A percentile compares a stretch with the other conserved stretches of the same genome.
Evolutionary conservation across 495 filamentous ascomycete genomes (phyloP).

Genomic region (Hypomontagnella submonticulosa): DNA sequence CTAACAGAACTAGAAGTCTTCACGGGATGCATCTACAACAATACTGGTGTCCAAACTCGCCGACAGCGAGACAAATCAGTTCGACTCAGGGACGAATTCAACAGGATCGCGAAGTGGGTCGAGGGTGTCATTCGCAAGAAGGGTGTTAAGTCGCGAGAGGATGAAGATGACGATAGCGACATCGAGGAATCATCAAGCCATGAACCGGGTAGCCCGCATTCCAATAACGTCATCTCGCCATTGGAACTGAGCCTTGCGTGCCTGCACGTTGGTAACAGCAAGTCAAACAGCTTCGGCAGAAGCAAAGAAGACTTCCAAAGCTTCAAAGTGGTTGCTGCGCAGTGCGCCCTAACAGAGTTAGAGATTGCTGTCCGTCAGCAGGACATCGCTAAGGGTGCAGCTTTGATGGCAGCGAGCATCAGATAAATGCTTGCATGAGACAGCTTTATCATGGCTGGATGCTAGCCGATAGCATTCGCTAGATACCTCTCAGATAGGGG

Average conservation of each 20-base stretch:
- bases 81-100: slow-evolving; percentile 71
- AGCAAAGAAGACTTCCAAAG: slow-evolving; percentile 44
- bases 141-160: slow-evolving; percentile 47
- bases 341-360: slow-evolving; percentile 52
- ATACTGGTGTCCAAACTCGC: slow-evolving; percentile 64
- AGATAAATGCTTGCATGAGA: not conserved
- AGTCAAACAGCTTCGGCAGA: slow-evolving; percentile 16
- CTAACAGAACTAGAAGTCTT: slow-evolving; percentile 82
- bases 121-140: slow-evolving; percentile 59
- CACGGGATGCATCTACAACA: slow-evolving; percentile 76
- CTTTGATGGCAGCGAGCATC: slow-evolving; percentile 7
- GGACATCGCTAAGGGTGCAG: slow-evolving; percentile 25
- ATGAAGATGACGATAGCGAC: slow-evolving; percentile 40
- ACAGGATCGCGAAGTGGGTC: slow-evolving; percentile 59
- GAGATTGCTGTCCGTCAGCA: slow-evolving; percentile 26
- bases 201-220: not conserved
- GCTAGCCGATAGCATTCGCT: too few species aligned
- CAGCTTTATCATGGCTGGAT: too few species aligned
- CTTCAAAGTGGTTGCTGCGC: slow-evolving; percentile 55
- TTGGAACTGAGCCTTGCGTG: slow-evolving; percentile 57
- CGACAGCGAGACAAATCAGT: slow-evolving; percentile 71
- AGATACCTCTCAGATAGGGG: too few species aligned
- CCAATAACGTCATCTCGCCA: slow-evolving; percentile 12
- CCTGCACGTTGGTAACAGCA: slow-evolving; percentile 39
- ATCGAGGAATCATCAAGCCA: slow-evolving; percentile 1